Evolutionary conservation across 495 filamentous ascomycete genomes (phyloP).

Genomic region (Neurospora tetraspora): DNA sequence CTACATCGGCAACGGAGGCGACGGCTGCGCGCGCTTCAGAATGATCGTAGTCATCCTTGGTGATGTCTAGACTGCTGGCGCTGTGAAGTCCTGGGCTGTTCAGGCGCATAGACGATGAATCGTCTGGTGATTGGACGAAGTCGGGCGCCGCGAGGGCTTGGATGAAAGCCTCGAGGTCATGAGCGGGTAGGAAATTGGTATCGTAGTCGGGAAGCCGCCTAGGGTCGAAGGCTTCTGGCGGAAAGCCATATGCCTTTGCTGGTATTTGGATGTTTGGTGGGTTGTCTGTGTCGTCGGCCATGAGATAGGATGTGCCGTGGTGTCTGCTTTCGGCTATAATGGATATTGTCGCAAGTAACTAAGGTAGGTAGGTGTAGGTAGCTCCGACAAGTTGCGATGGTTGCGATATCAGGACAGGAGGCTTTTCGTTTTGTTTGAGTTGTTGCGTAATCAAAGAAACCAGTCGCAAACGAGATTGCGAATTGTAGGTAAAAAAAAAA

Average conservation of each 20-base stretch:
- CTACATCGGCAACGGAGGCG: conserved; percentile 10
- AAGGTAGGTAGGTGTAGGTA: neutral
- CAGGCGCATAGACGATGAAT: conserved; percentile 20
- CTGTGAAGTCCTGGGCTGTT: conserved; percentile 15
- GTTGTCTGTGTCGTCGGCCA: conserved; percentile 16
- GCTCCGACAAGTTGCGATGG: neutral
- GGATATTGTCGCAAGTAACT: neutral
- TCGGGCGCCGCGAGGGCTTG: conserved; percentile 48
- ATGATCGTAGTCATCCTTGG: conserved; percentile 6
- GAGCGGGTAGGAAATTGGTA: conserved; percentile 52
- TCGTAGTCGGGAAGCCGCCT: conserved; percentile 51
- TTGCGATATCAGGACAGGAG: neutral
- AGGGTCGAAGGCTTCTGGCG: conserved; percentile 37
- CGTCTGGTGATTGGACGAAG: conserved; percentile 28
- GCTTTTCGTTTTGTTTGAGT: neutral
- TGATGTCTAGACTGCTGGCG: conserved; percentile 11
- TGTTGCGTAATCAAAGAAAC: neutral
- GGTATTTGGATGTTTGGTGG: conserved; percentile 15
- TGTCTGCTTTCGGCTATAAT: neutral
- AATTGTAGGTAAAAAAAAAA: neutral
- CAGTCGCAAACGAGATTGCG: neutral
- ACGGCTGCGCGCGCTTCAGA: conserved; percentile 11
- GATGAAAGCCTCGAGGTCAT: conserved; percentile 47
- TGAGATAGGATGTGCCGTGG: conserved; percentile 3
- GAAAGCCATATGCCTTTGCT: conserved; percentile 33